Conservation (phyloP, 345 rosid species). For the Anastatica hierochuntica region DNA sequence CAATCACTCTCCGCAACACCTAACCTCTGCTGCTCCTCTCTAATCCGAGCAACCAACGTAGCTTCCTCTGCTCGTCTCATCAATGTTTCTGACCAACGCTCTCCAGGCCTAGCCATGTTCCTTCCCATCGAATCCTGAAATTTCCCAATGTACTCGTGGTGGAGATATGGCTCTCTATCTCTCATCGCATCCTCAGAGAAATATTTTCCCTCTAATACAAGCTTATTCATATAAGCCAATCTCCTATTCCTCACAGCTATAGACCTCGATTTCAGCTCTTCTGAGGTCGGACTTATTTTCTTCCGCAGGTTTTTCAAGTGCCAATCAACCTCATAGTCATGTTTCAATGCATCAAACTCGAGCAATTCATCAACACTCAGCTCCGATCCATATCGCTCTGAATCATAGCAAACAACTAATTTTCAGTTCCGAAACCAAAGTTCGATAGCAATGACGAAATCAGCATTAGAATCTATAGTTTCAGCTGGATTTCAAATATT, state of each 20-base stretch:
- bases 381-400: slow-evolving; percentile 72
- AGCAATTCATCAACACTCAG: slow-evolving; percentile 53
- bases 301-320: slow-evolving; percentile 61
- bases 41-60: slow-evolving; percentile 54
- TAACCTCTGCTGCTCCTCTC: slow-evolving; percentile 81
- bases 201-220: slow-evolving; percentile 56
- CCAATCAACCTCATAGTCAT: slow-evolving; percentile 80
- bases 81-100: slow-evolving; percentile 90
- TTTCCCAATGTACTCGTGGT: slow-evolving; percentile 92
- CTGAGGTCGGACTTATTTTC: slow-evolving; percentile 53
- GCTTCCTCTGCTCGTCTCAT: slow-evolving; percentile 87
- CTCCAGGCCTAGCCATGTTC: slow-evolving; percentile 90
- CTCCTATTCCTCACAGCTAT: slow-evolving; percentile 77
- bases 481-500: neutral
- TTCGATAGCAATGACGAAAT: no score
- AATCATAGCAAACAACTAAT: neutral
- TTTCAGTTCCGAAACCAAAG: neutral
- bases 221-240: slow-evolving; percentile 57
- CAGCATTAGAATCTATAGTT: no score
- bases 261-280: slow-evolving; percentile 52
- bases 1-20: slow-evolving; percentile 77
- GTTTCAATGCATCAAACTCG: slow-evolving; percentile 51
- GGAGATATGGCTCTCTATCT: slow-evolving; percentile 90
- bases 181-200: slow-evolving; percentile 98
- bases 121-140: slow-evolving; percentile 74